A percentile compares a stretch with the other conserved stretches of the same genome.
Evolutionary conservation across 2,329 filamentous ascomycete genomes (phyloP).

Genomic region (Acrocalymma vagum): DNA sequence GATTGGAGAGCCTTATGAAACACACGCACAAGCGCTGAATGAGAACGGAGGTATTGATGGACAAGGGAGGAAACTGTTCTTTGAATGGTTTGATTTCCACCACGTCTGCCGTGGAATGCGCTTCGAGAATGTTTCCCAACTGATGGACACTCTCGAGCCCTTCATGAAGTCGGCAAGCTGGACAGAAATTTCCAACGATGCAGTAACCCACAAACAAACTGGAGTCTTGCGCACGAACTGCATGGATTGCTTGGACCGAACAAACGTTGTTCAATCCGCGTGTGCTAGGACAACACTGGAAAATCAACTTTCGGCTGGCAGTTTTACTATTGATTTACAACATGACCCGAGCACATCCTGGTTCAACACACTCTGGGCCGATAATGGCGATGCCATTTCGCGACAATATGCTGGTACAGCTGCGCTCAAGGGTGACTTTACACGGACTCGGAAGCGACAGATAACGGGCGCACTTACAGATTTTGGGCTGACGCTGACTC

Average conservation of each 20-base stretch:
- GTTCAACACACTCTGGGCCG: slow-evolving; percentile 98
- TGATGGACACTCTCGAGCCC: slow-evolving; percentile 74
- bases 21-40: slow-evolving; percentile 72
- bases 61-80: slow-evolving; percentile 62
- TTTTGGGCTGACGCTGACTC: slow-evolving; percentile 84
- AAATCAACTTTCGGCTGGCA: slow-evolving; percentile 76
- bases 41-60: slow-evolving; percentile 61
- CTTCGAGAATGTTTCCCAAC: slow-evolving; percentile 89
- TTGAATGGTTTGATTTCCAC: slow-evolving; percentile 99
- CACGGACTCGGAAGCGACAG: slow-evolving; percentile 86
- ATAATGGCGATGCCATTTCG: slow-evolving; percentile 95
- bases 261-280: slow-evolving; percentile 94
- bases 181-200: slow-evolving; percentile 65
- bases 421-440: slow-evolving; percentile 96
- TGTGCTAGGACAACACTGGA: slow-evolving; percentile 86
- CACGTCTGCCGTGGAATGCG: slow-evolving; percentile 93
- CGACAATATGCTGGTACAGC: slow-evolving; percentile 96
- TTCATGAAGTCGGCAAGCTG: slow-evolving; percentile 77
- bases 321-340: slow-evolving; percentile 78
- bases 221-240: slow-evolving; percentile 94
- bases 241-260: slow-evolving; percentile 97
- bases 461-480: slow-evolving; percentile 92
- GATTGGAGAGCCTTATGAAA: slow-evolving; percentile 81
- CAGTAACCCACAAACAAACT: slow-evolving; percentile 62
- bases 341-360: slow-evolving; percentile 82